A percentile compares a stretch with the other conserved stretches of the same genome.
Evolutionary conservation across 192 early-diverging fungal genomes (phyloP).

Genomic region (Umbelopsis sp.): DNA sequence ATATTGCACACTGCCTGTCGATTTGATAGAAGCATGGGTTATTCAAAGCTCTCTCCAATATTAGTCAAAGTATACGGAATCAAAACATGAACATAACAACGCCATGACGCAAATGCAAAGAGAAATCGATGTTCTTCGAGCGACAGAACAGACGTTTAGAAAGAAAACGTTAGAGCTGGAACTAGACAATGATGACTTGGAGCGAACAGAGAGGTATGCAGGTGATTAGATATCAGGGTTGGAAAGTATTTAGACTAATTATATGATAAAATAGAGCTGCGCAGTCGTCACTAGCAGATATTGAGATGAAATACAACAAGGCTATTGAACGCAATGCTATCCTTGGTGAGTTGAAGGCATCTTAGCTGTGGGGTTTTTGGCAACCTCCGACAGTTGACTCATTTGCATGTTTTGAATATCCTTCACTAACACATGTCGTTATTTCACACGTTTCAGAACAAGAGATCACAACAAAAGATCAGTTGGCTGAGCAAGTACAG

Average conservation of each 20-base stretch:
- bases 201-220: conserved; percentile 63
- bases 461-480: conserved; percentile 69
- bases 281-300: conserved; percentile 64
- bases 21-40: not conserved
- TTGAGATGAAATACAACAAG: conserved; percentile 71
- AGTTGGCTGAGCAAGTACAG: conserved; percentile 72
- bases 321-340: conserved; percentile 70
- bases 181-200: conserved; percentile 78
- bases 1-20: not conserved
- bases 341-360: conserved; percentile 35
- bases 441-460: conserved; percentile 31
- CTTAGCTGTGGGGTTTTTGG: too few relatives aligned
- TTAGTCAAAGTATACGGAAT: conserved; percentile 63
- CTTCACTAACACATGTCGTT: too few relatives aligned
- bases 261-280: conserved; percentile 56
- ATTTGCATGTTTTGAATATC: too few relatives aligned
- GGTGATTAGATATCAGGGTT: not conserved
- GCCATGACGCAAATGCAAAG: conserved; percentile 69
- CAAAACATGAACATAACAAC: conserved; percentile 67
- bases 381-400: too few relatives aligned
- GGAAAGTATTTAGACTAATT: conserved; percentile 1
- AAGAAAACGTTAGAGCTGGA: conserved; percentile 75
- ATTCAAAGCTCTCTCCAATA: not conserved
- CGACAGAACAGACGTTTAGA: conserved; percentile 68
- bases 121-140: conserved; percentile 72